phyloP scores from a whole-genome alignment of 371 early-diverging fungal genomes.

The Haplosporangium sp. region DNA sequence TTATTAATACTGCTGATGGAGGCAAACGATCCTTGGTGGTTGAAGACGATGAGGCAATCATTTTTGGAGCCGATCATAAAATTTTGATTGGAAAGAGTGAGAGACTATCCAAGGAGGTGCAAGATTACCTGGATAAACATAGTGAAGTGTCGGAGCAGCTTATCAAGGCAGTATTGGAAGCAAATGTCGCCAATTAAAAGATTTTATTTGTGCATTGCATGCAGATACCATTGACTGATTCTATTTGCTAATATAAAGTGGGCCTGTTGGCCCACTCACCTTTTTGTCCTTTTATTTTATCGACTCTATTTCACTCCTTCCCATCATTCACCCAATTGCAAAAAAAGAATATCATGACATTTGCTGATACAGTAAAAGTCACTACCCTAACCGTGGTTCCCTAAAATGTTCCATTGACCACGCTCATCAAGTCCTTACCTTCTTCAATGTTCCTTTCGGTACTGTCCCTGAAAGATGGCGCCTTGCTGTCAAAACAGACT shows the following conservation, averaged over 20 bases:
- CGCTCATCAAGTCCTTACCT: slow-evolving; percentile 10
- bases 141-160: not conserved
- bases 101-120: slow-evolving; percentile 1
- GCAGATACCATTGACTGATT: too few species aligned
- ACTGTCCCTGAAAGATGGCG: slow-evolving; percentile 9
- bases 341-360: too few species aligned
- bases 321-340: too few species aligned
- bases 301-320: too few species aligned
- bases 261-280: too few species aligned
- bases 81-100: slow-evolving; percentile 5
- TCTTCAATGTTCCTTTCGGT: slow-evolving; percentile 31
- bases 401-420: slow-evolving; percentile 16
- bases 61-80: slow-evolving; percentile 3
- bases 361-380: slow-evolving; percentile 7
- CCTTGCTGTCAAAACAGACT: not conserved
- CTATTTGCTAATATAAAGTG: too few species aligned
- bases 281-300: too few species aligned
- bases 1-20: not conserved
- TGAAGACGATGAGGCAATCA: slow-evolving; percentile 13
- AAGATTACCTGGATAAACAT: not conserved
- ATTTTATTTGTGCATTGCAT: too few species aligned
- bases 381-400: slow-evolving; percentile 17
- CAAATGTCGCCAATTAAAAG: not conserved
- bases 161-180: not conserved
- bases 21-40: not conserved